Conservation (phyloP, 208 protist species). For the Wallacemonas collosoma region DNA sequence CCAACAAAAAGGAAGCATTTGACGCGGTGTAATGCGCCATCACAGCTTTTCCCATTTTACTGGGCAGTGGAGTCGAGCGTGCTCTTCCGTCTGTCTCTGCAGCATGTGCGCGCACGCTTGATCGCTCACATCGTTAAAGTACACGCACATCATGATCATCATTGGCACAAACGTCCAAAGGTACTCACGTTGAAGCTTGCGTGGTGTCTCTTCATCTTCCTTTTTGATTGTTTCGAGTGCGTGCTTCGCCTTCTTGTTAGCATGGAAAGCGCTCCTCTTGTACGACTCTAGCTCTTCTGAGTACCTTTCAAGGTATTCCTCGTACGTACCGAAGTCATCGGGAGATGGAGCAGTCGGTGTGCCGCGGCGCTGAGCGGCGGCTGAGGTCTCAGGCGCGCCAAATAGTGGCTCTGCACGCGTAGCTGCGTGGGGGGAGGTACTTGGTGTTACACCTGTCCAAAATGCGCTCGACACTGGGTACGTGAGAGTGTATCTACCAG, state of each 20-base stretch:
- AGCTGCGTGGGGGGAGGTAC: neutral
- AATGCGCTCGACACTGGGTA: slow-evolving; percentile 1
- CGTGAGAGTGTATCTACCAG: neutral
- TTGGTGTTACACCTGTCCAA: neutral
- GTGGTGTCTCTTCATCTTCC: neutral
- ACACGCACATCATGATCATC: slow-evolving; percentile 36
- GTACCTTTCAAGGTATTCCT: slow-evolving; percentile 53
- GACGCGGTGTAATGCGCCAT: neutral
- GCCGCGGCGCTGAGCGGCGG: too few species aligned
- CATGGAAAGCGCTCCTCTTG: slow-evolving; percentile 17
- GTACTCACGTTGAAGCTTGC: slow-evolving; percentile 39
- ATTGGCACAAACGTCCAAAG: slow-evolving; percentile 55
- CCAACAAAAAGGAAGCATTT: neutral
- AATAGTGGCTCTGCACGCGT: too few species aligned
- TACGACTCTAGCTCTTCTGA: slow-evolving; percentile 36
- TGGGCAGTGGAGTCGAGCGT: slow-evolving; percentile 33
- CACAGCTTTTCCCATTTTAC: slow-evolving; percentile 39
- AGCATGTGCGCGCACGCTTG: slow-evolving; percentile 40
- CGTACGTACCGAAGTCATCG: slow-evolving; percentile 35
- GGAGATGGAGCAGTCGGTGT: neutral
- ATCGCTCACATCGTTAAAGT: slow-evolving; percentile 53
- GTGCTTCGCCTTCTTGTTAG: slow-evolving; percentile 8
- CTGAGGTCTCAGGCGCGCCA: neutral
- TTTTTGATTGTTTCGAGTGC: slow-evolving; percentile 7
- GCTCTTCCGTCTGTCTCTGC: slow-evolving; percentile 42